Evolutionary conservation across 768 basidiomycete genomes (phyloP), one percentile per base, ranked within the genome.

Genomic region (Collybia nuda): DNA sequence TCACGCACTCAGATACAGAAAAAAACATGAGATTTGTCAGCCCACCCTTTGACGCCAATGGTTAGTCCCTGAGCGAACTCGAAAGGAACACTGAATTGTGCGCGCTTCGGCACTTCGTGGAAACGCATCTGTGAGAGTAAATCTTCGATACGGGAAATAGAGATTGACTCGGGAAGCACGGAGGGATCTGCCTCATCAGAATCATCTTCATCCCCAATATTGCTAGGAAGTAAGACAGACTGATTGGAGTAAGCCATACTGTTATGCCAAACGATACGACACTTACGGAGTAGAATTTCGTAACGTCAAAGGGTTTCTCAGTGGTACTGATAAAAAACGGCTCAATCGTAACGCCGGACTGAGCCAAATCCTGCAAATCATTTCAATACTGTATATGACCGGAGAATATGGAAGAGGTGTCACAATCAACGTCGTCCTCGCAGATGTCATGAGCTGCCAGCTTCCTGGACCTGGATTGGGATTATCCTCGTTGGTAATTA

Each of bases 401-500:
- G 40, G 40, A 32, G 44, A 43, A 29, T 40, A 17, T n/a, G 11
- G 35, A 28, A 9, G 29, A 23, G 44, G 26, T 14, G 69, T 54
- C 58, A 87, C 88, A 38, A 82, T 72, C 47, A 90, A 70, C 2
- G 86, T 90, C 2, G 86, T 90, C 51, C 79, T 75, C 11, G 89
- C 86, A 1, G 88, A 86, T 1, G 78, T 86, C 5, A 80, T 65
- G 8, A 91, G 67, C 46, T 87, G 85, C 39, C 76, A 74, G 59
- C 69, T 81, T n/a, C 72, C 75, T 4, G 73, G 63, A 9, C 79
- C 78, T 5, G 79, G 68, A 62, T 80, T 82, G 2, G 93, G 93
- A 56, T 89, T 68, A 58, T 94, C 93, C 56, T 90, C 85, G 62
- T 98, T 88, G 0, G 97, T 98, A 38, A 99, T 89, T 35, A 96